These are phyloP conservation scores for Cenchrus americanus DNA, from an alignment of 176 grass and related monocot genomes.

Conservation along the genomic window DNA sequence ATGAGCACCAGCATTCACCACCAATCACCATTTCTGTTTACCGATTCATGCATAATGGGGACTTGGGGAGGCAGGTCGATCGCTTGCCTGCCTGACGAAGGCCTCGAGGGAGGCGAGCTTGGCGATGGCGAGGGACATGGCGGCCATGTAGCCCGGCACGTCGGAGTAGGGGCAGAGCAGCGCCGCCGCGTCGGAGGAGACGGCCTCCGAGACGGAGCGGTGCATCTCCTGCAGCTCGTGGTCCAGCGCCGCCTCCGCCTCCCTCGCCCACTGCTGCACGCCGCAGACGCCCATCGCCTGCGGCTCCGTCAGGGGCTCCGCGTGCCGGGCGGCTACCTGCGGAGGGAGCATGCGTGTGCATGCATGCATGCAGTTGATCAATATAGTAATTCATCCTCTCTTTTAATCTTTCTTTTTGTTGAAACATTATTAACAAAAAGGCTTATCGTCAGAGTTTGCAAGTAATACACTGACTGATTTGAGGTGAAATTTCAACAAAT, in stretches of 20 bases:
- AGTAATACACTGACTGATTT: not conserved
- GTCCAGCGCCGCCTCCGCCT: slow-evolving; percentile 56
- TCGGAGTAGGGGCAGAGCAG: slow-evolving; percentile 39
- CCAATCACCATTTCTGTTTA: not conserved
- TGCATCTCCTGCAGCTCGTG: slow-evolving; percentile 48
- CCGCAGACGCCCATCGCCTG: slow-evolving; percentile 45
- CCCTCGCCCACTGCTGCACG: slow-evolving; percentile 51
- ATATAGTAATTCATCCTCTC: not conserved
- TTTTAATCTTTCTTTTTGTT: not conserved
- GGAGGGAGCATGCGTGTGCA: not conserved
- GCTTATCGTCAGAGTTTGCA: not conserved
- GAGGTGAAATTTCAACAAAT: not conserved
- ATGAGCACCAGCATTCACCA: not conserved
- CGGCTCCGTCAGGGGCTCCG: slow-evolving; percentile 52
- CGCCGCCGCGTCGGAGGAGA: slow-evolving; percentile 47
- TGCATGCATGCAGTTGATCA: not conserved
- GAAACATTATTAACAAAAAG: too few species aligned
- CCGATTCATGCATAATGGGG: too few species aligned
- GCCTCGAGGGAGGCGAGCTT: slow-evolving; percentile 64
- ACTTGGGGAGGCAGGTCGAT: too few species aligned
- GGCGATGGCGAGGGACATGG: slow-evolving; percentile 61
- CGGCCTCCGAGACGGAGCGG: slow-evolving; percentile 45
- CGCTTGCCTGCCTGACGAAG: slow-evolving; percentile 58
- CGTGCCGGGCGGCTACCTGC: slow-evolving; percentile 42
- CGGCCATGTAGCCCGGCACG: slow-evolving; percentile 58